Base-by-base conservation (phyloP, 805 yeast species). In the Jamesozyma piceae region DNA sequence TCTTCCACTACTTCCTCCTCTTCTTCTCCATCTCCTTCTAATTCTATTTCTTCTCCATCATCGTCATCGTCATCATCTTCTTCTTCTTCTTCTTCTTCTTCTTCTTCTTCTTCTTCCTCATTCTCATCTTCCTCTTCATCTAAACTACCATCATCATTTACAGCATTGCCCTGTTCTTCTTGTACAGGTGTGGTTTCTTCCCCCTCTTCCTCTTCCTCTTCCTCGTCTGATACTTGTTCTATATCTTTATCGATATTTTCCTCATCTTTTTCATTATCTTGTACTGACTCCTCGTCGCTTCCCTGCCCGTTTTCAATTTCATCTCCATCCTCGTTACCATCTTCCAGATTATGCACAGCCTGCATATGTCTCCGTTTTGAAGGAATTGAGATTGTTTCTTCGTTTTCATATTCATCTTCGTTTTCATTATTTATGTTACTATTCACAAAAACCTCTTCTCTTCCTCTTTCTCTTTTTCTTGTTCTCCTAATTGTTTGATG, bases 11-110 rank as follows among this genome's bases (percentile, higher is more conserved):
- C 39, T 18, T 20, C 34, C 3, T 37, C 32, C 5, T 21, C 28
- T 21, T 45, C 58, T 14, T 55, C 54, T 4, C 53, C 58, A 3
- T 50, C 54, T 5, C 54, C 56, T 2, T 51, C 28, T 5, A 57
- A 3, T 55, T 56, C 1, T 39, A 47, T 3, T 43, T 54, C 13
- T 47, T 13, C 49, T 52, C 15, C 49, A 49, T 48, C 55, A 4
- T 45, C 51, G 3, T 48, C 53, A 3, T 42, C 54, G 18, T 42
- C 51, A 2, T 44, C 50, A 4, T 20, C 37, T 3, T 22, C 37
- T 15, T 37, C 40, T 2, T 31, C 28, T 5, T 26, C 52, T 11
- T 45, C 52, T 21, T 45, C 49, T 15, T 34, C 39, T 27, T 43
- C 48, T 17, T 44, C 39, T n/a, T 11, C 20, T 3, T 41, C 41